Evolutionary conservation across 2,329 filamentous ascomycete genomes (phyloP).

Genomic region (Ceratocystis lukuohia): DNA sequence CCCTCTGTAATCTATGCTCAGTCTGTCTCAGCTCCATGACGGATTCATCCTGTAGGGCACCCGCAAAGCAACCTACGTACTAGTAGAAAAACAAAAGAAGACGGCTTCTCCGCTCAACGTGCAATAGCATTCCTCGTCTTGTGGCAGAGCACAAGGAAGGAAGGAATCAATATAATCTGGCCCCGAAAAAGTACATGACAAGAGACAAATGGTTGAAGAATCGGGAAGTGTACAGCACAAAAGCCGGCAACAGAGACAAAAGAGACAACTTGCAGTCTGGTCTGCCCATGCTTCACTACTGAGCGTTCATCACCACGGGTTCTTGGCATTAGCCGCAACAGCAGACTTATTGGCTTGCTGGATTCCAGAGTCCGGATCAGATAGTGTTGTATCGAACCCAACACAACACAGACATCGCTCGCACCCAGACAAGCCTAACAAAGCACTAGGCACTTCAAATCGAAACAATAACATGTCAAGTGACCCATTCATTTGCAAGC

Average conservation of each 20-base stretch:
- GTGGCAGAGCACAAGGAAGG: no score
- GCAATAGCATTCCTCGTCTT: no score
- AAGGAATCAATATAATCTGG: no score
- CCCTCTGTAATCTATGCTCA: neutral
- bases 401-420: neutral
- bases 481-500: neutral
- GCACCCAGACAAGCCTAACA: neutral
- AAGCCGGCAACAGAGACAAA: neutral
- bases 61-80: neutral
- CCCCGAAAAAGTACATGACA: no score
- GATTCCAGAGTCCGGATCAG: neutral
- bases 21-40: neutral
- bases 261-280: neutral
- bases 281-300: neutral
- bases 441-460: neutral
- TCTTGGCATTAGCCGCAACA: neutral
- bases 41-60: neutral
- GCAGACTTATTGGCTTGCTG: neutral
- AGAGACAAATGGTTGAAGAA: neutral
- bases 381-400: neutral
- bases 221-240: neutral
- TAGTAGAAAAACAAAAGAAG: no score
- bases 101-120: no score
- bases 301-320: neutral
- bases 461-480: slow-evolving; percentile 7